These are phyloP conservation scores for Didymosphaeria variabile DNA, from an alignment of 2,329 filamentous ascomycete species.

Conservation along the genomic window DNA sequence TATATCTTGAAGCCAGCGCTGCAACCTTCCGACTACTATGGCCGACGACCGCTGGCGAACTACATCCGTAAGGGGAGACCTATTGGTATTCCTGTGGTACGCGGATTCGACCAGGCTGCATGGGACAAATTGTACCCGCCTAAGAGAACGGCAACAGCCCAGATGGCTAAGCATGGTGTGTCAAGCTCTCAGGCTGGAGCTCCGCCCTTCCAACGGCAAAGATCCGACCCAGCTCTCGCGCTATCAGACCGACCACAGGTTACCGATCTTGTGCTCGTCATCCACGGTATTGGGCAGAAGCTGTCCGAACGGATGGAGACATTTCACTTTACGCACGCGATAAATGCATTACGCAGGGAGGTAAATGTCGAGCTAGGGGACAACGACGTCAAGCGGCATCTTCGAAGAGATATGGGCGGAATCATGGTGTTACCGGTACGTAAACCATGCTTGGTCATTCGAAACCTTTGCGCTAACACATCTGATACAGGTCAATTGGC, in stretches of 20 bases:
- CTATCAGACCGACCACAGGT: slow-evolving; percentile 73
- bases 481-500: slow-evolving; percentile 76
- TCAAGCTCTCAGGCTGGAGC: slow-evolving; percentile 55
- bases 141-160: slow-evolving; percentile 51
- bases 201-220: slow-evolving; percentile 51
- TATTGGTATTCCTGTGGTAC: slow-evolving; percentile 86
- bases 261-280: slow-evolving; percentile 87
- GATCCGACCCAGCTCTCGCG: slow-evolving; percentile 67
- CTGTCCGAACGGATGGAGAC: slow-evolving; percentile 93
- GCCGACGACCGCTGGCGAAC: slow-evolving; percentile 80
- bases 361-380: slow-evolving; percentile 85
- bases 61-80: slow-evolving; percentile 81
- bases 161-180: slow-evolving; percentile 56
- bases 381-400: slow-evolving; percentile 75
- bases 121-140: slow-evolving; percentile 79
- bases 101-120: slow-evolving; percentile 80
- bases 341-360: slow-evolving; percentile 86
- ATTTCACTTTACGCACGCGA: slow-evolving; percentile 96
- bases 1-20: slow-evolving; percentile 88
- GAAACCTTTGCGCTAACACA: slow-evolving; percentile 21
- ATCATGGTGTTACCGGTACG: slow-evolving; percentile 85
- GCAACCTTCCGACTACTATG: slow-evolving; percentile 85
- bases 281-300: slow-evolving; percentile 97
- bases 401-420: slow-evolving; percentile 81
- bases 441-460: not conserved